Conservation (phyloP, 2,329 filamentous ascomycete species). For the Ophiostoma montium region DNA sequence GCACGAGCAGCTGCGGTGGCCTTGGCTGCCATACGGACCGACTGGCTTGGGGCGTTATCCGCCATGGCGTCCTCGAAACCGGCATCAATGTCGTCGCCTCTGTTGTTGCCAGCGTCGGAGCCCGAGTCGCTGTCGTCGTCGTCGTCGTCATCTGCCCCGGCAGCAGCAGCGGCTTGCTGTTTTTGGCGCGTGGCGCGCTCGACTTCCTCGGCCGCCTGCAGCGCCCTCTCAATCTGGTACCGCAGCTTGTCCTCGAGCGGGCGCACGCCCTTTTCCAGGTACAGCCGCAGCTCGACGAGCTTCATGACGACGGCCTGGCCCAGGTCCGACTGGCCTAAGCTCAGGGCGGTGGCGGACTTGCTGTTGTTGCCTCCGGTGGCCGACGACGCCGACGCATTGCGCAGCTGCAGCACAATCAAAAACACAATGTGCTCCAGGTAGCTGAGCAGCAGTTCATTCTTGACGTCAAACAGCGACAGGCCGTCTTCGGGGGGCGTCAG, state of each 20-base stretch:
- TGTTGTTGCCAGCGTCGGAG: background rate
- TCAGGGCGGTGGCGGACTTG: conserved; percentile 7
- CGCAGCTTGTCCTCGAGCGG: conserved; percentile 82
- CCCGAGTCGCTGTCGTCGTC: conserved; percentile 13
- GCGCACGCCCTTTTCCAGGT: conserved; percentile 81
- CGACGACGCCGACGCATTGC: conserved; percentile 31
- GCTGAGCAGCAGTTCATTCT: conserved; percentile 92
- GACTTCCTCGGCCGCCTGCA: conserved; percentile 71
- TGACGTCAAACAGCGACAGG: conserved; percentile 86
- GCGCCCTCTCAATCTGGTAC: conserved; percentile 91
- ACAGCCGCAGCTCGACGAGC: conserved; percentile 80
- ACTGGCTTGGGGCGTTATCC: conserved; percentile 20
- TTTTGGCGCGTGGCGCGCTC: conserved; percentile 31
- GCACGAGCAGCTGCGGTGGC: background rate
- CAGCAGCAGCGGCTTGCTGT: conserved; percentile 22
- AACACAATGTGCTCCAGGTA: conserved; percentile 93
- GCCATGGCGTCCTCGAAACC: conserved; percentile 4
- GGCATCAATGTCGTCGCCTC: conserved; percentile 13
- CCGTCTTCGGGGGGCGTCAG: conserved; percentile 68
- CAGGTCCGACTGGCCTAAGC: conserved; percentile 26
- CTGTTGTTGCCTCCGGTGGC: background rate
- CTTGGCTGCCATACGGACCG: conserved; percentile 20
- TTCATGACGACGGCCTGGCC: conserved; percentile 65
- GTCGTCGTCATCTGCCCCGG: conserved; percentile 24
- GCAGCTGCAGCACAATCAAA: conserved; percentile 67